Evolutionary conservation across 2,329 filamentous ascomycete genomes (phyloP).

Genomic region (Penicillium sp.): DNA sequence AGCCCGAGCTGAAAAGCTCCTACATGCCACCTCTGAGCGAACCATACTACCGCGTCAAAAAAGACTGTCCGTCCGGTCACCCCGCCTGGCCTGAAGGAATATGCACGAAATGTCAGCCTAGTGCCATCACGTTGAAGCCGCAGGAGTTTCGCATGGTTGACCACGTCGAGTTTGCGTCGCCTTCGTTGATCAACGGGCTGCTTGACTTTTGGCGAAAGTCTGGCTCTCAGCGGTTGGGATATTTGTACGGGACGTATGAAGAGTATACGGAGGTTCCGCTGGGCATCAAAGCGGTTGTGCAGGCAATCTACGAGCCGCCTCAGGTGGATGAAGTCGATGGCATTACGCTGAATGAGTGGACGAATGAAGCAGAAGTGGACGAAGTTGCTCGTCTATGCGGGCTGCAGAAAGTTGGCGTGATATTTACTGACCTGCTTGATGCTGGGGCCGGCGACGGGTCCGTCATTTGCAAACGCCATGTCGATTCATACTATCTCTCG

Average conservation of each 20-base stretch:
- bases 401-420: constrained; percentile 82
- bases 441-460: constrained; percentile 75
- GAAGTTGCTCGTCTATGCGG: constrained; percentile 78
- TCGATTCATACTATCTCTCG: constrained; percentile 90
- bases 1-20: constrained; percentile 85
- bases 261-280: constrained; percentile 91
- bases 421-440: constrained; percentile 90
- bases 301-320: constrained; percentile 95
- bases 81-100: constrained; percentile 93
- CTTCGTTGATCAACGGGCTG: constrained; percentile 79
- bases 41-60: constrained; percentile 84
- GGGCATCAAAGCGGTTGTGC: constrained; percentile 90
- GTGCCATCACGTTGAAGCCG: constrained; percentile 89
- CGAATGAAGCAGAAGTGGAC: constrained; percentile 76
- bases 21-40: constrained; percentile 95
- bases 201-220: constrained; percentile 89
- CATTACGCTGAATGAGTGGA: constrained; percentile 78
- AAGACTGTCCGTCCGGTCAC: constrained; percentile 88
- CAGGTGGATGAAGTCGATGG: constrained; percentile 87
- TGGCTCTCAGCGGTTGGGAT: constrained; percentile 79
- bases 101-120: constrained; percentile 96
- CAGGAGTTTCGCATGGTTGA: constrained; percentile 96
- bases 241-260: constrained; percentile 83
- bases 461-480: constrained; percentile 91
- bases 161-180: constrained; percentile 90